Percentiles rank a stretch among this genome's conserved stretches.
Conservation (phyloP, 2,329 filamentous ascomycete species). For the Neofusicoccum umdonicola region DNA sequence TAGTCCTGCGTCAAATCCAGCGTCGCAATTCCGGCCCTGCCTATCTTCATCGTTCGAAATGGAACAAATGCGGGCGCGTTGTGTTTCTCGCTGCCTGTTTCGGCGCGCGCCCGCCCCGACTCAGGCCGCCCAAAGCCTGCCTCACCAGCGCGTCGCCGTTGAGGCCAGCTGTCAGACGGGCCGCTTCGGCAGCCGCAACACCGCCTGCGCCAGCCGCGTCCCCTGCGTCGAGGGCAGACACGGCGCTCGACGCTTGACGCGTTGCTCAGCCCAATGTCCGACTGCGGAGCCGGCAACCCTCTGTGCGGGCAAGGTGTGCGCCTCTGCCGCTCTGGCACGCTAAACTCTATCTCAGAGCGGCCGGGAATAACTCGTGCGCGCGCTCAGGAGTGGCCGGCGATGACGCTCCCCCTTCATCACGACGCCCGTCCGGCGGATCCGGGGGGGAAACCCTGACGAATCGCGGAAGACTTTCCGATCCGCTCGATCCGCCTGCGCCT, state of each 20-base stretch:
- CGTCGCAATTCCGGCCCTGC: conserved; percentile 3
- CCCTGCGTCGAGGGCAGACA: neutral
- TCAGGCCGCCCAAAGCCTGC: no score
- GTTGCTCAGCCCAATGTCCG: neutral
- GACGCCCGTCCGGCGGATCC: conserved; percentile 6
- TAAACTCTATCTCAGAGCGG: conserved; percentile 1
- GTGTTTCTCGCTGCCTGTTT: neutral
- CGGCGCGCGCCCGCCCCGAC: neutral
- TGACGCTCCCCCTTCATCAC: conserved; percentile 1
- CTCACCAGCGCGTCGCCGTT: neutral
- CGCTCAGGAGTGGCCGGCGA: neutral
- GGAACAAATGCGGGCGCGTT: neutral
- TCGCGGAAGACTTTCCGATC: conserved; percentile 12
- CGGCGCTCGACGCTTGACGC: neutral
- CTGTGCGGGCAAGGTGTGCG: neutral
- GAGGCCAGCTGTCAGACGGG: neutral
- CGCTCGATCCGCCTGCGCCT: conserved; percentile 11
- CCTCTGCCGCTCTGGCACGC: conserved; percentile 2
- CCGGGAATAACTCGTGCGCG: neutral
- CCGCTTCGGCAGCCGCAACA: neutral
- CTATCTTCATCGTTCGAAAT: conserved; percentile 1
- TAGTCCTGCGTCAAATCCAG: neutral
- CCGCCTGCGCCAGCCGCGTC: neutral
- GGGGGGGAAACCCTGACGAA: conserved; percentile 5
- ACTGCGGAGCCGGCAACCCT: neutral